Conservation (phyloP, 2,329 filamentous ascomycete genomes). For the Uncinocarpus reesii region DNA sequence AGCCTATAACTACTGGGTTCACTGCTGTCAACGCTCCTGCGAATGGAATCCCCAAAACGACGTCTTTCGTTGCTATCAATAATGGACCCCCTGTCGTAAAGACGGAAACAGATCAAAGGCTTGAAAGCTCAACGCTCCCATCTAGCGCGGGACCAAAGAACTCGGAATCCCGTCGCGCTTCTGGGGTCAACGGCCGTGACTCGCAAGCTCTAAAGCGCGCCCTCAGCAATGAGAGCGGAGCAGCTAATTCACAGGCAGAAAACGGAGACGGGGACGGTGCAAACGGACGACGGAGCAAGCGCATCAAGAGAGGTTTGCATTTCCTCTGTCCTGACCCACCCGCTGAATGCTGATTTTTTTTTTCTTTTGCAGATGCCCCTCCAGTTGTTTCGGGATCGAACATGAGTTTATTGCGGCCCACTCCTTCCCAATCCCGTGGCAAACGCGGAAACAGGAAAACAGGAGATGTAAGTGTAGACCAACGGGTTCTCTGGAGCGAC, state of each 20-base stretch:
- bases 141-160: conserved; percentile 50
- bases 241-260: conserved; percentile 33
- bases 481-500: too few species aligned
- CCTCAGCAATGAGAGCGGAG: conserved; percentile 48
- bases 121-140: conserved; percentile 50
- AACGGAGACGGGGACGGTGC: conserved; percentile 51
- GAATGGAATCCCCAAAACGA: conserved; percentile 48
- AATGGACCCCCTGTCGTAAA: conserved; percentile 33
- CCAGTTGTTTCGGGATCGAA: conserved; percentile 91
- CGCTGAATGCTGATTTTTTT: conserved; percentile 17
- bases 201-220: conserved; percentile 64
- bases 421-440: conserved; percentile 49
- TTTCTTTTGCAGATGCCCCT: conserved; percentile 38
- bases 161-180: conserved; percentile 45
- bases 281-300: conserved; percentile 74
- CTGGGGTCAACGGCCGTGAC: conserved; percentile 42
- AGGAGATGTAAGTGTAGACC: conserved; percentile 43
- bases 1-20: conserved; percentile 44
- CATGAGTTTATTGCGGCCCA: conserved; percentile 86
- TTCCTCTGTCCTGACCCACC: not conserved
- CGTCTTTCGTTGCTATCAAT: conserved; percentile 37
- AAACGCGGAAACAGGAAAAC: conserved; percentile 48
- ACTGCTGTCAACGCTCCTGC: conserved; percentile 58
- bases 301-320: conserved; percentile 65
- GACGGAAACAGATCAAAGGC: conserved; percentile 45